Conservation (phyloP, 106 monocot genomes). For the Ottelia alismoides region DNA sequence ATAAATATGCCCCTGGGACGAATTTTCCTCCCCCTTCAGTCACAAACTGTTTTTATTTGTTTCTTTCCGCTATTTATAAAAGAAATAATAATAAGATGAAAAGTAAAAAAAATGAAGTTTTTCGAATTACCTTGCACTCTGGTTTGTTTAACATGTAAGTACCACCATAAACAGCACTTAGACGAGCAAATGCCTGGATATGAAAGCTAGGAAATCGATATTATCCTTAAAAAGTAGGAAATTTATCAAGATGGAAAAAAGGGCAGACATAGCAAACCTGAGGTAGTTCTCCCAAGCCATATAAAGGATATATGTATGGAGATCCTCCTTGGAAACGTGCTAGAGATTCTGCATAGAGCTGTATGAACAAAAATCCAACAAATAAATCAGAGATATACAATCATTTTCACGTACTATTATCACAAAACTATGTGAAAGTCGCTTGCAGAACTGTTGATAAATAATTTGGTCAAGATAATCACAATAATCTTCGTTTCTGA, state of each 20-base stretch:
- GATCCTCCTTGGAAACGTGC: slow-evolving; percentile 83
- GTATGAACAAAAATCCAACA: not conserved
- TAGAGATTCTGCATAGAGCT: slow-evolving; percentile 80
- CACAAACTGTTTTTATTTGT: too few species aligned
- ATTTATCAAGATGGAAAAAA: not conserved
- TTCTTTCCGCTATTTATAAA: not conserved
- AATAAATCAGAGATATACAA: too few species aligned
- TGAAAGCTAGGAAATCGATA: too few species aligned
- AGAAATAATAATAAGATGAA: not conserved
- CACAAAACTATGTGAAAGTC: too few species aligned
- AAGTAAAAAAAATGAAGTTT: not conserved
- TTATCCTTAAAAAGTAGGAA: too few species aligned
- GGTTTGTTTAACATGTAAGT: slow-evolving; percentile 89
- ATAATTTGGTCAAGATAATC: not conserved
- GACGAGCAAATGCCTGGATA: slow-evolving; percentile 69
- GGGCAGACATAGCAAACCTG: slow-evolving; percentile 27
- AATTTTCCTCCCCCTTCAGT: too few species aligned
- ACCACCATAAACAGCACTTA: slow-evolving; percentile 94
- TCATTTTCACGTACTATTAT: too few species aligned
- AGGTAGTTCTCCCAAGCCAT: slow-evolving; percentile 87
- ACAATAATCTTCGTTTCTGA: not conserved
- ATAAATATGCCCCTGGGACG: too few species aligned
- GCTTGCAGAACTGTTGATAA: too few species aligned
- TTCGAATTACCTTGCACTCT: slow-evolving; percentile 77
- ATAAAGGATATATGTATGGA: slow-evolving; percentile 90